Percentiles rank a stretch among this genome's conserved stretches.
These are phyloP conservation scores for Perilla frutescens DNA, from an alignment of 257 asterid genomes.

Conservation along the genomic window DNA sequence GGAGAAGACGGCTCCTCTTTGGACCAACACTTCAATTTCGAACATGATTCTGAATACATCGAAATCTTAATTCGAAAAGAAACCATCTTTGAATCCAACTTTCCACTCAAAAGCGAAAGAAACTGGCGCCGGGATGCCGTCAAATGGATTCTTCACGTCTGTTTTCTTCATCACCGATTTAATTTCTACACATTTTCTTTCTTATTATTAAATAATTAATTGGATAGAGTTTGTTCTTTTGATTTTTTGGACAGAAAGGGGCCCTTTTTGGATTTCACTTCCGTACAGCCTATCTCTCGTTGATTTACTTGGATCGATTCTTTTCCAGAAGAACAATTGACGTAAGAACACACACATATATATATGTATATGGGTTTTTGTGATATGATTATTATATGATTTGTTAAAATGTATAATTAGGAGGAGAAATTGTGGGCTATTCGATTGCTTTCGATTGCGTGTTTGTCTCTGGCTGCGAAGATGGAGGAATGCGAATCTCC, in stretches of 20 bases:
- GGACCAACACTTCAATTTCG: slow-evolving; percentile 31
- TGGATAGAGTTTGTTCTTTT: no score
- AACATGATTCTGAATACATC: slow-evolving; percentile 47
- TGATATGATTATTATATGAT: background rate
- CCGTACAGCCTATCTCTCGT: slow-evolving; percentile 55
- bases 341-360: slow-evolving; percentile 37
- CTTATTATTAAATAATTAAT: no score
- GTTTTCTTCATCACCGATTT: slow-evolving; percentile 7
- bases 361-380: background rate
- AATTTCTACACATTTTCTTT: background rate
- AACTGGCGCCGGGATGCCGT: slow-evolving; percentile 53
- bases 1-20: slow-evolving; percentile 49
- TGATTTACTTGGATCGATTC: slow-evolving; percentile 57
- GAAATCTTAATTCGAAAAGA: slow-evolving; percentile 47
- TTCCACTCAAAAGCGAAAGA: slow-evolving; percentile 24
- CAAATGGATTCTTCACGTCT: slow-evolving; percentile 56
- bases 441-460: slow-evolving; percentile 55
- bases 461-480: slow-evolving; percentile 67
- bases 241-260: slow-evolving; percentile 42
- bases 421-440: slow-evolving; percentile 52
- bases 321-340: slow-evolving; percentile 48
- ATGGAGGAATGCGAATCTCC: slow-evolving; percentile 61
- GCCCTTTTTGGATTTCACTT: slow-evolving; percentile 53
- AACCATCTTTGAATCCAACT: slow-evolving; percentile 22
- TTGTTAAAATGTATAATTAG: slow-evolving; percentile 39